Evolutionary conservation across 2,329 filamentous ascomycete genomes (phyloP).

Genomic region (Fusarium fujikuroi): DNA sequence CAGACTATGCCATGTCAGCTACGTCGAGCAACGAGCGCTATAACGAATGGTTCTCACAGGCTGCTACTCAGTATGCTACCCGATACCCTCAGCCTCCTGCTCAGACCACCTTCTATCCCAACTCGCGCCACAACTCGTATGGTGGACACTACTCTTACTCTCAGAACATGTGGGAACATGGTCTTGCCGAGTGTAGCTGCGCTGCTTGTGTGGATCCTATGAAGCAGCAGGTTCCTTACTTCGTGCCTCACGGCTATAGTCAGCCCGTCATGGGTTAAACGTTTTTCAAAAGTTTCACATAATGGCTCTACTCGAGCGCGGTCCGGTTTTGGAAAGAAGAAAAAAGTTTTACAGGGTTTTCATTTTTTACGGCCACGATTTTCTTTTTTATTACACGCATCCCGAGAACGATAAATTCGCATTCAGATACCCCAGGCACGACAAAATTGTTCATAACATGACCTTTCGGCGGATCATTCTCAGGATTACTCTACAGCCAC

Average conservation of each 20-base stretch:
- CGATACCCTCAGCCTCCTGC: slow-evolving; percentile 57
- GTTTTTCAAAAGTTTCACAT: slow-evolving; percentile 24
- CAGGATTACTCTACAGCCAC: slow-evolving; percentile 33
- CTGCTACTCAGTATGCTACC: slow-evolving; percentile 55
- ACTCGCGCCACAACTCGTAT: slow-evolving; percentile 55
- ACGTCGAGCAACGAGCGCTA: slow-evolving; percentile 65
- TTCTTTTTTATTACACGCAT: slow-evolving; percentile 45
- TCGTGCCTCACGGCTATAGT: slow-evolving; percentile 60
- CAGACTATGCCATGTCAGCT: slow-evolving; percentile 67
- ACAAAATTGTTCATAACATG: slow-evolving; percentile 49
- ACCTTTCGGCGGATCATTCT: slow-evolving; percentile 45
- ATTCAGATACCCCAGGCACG: slow-evolving; percentile 56
- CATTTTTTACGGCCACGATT: slow-evolving; percentile 50
- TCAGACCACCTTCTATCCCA: slow-evolving; percentile 54
- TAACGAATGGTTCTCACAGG: slow-evolving; percentile 66
- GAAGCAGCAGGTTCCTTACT: slow-evolving; percentile 62
- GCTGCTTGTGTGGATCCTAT: slow-evolving; percentile 57
- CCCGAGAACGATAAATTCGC: slow-evolving; percentile 50
- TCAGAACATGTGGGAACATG: slow-evolving; percentile 63
- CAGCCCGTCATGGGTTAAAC: slow-evolving; percentile 66
- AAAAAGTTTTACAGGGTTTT: slow-evolving; percentile 42
- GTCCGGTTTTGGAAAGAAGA: slow-evolving; percentile 42
- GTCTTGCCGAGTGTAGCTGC: slow-evolving; percentile 62
- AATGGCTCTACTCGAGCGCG: slow-evolving; percentile 34
- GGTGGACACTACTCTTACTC: slow-evolving; percentile 58